Percentiles rank a stretch among this genome's conserved stretches.
These are phyloP conservation scores for Wickerhamomyces queroliae DNA, from an alignment of 805 yeast species.

Conservation along the genomic window DNA sequence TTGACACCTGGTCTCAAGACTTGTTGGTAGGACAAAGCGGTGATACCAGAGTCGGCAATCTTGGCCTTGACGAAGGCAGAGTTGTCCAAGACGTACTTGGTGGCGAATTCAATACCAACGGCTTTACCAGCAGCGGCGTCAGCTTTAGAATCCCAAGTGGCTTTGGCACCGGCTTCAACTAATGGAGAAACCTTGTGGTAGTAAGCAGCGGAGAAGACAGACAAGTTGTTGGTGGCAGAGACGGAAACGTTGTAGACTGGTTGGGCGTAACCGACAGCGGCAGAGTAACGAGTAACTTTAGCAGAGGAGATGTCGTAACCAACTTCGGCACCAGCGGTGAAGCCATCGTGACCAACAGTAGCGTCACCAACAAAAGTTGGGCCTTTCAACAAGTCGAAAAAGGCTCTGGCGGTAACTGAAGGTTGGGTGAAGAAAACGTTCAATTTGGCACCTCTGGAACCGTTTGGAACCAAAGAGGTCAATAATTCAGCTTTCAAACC, in stretches of 20 bases:
- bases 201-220: constrained; percentile 90
- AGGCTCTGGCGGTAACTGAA: constrained; percentile 88
- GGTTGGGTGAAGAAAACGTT: constrained; percentile 91
- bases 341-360: constrained; percentile 92
- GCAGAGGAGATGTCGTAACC: constrained; percentile 95
- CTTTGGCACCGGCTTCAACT: constrained; percentile 97
- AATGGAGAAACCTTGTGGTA: constrained; percentile 90
- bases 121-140: constrained; percentile 61
- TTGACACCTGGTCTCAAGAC: constrained; percentile 93
- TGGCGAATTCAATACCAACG: constrained; percentile 92
- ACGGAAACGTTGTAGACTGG: constrained; percentile 78
- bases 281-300: constrained; percentile 87
- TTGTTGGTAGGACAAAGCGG: constrained; percentile 92
- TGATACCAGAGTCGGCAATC: constrained; percentile 92
- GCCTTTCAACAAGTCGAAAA: constrained; percentile 92
- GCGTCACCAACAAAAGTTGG: constrained; percentile 94
- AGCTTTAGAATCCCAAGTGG: constrained; percentile 83
- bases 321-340: constrained; percentile 95
- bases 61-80: constrained; percentile 93
- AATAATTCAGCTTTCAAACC: constrained; percentile 91
- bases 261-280: constrained; percentile 89
- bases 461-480: constrained; percentile 81
- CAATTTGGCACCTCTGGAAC: constrained; percentile 82
- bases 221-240: constrained; percentile 78
- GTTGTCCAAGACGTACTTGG: constrained; percentile 87